Evolutionary conservation across 805 yeast species (phyloP), one percentile per base, ranked within the genome.

Genomic region (Yarrowia porcina): DNA sequence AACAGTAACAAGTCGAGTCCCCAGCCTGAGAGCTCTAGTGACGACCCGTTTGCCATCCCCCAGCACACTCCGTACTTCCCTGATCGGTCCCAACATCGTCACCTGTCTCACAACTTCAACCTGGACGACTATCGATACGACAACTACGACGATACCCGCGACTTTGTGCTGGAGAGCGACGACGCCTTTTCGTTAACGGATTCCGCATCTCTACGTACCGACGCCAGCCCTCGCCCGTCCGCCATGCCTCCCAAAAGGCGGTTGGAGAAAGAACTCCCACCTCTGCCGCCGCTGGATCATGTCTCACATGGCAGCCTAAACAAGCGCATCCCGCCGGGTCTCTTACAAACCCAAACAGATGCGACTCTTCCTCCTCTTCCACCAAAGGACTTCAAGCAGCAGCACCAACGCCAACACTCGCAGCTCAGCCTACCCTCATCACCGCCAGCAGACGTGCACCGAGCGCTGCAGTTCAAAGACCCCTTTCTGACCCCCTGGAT

Each of bases 121-220:
- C 56, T 49, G 56, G 56, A 49, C 56, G 56, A 49, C 56, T 49
- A 49, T 39, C 11, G 56, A 2, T 49, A 49, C 56, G 56, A 49
- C 56, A 49, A 49, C 39, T 49, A 49, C 56, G 56, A 49, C 56
- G 56, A 49, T 13, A 49, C 56, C 39, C 56, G 56, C 20, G 56
- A 49, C 20, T 49, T 49, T 23, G 39, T 15, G n/a, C 25, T 47
- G 17, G 54, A 47, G 4, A 30, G 39, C 56, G 56, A 32, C 38
- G 56, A 47, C 50, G 13, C 25, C 21, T 49, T 49, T n/a, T 49
- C 56, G 18, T 30, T 49, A 20, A 32, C 56, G 17, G 56, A 49
- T 25, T 49, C 56, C 11, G 38, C 56, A 2, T 49, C 56, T 12
- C 36, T 49, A 9, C 11, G 39, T 15, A 49, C 56, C 9, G 23